phyloP scores from a whole-genome alignment of 805 yeast genomes.

The Kockiozyma suomiensis region DNA sequence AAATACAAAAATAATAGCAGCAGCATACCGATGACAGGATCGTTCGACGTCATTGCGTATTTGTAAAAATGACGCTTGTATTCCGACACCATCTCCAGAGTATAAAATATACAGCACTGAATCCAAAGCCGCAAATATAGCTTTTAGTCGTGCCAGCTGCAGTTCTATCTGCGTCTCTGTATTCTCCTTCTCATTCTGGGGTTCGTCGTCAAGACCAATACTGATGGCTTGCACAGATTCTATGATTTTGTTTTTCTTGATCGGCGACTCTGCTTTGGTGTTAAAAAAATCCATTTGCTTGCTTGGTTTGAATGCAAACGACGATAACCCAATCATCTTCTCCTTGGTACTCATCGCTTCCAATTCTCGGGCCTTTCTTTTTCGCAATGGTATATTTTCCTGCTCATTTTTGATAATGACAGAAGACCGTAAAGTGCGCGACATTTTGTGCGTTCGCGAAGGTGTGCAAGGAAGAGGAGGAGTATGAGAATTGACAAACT shows the following conservation, averaged over 20 bases:
- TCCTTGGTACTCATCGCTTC: neutral
- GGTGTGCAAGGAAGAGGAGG: too few species aligned
- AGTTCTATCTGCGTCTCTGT: neutral
- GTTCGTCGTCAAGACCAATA: neutral
- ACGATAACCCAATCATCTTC: neutral
- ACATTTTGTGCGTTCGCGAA: too few species aligned
- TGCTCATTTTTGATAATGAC: neutral
- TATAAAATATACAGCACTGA: neutral
- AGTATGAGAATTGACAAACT: too few species aligned
- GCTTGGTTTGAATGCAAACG: neutral
- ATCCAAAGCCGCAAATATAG: neutral
- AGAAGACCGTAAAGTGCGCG: neutral
- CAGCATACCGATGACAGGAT: slow-evolving; percentile 4
- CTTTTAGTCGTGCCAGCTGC: neutral
- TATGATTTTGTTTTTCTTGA: neutral
- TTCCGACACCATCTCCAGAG: slow-evolving; percentile 7
- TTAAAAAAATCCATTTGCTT: slow-evolving; percentile 6
- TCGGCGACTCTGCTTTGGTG: neutral
- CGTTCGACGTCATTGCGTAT: slow-evolving; percentile 1
- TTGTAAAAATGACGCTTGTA: slow-evolving; percentile 1
- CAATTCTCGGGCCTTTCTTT: neutral
- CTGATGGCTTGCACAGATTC: neutral
- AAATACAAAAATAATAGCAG: neutral
- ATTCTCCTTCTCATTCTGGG: neutral
- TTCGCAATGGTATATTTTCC: neutral